Percentiles rank a stretch among this genome's conserved stretches.
Evolutionary conservation across 306 rosid species (phyloP).

Genomic region (Aeschynomene evenia): DNA sequence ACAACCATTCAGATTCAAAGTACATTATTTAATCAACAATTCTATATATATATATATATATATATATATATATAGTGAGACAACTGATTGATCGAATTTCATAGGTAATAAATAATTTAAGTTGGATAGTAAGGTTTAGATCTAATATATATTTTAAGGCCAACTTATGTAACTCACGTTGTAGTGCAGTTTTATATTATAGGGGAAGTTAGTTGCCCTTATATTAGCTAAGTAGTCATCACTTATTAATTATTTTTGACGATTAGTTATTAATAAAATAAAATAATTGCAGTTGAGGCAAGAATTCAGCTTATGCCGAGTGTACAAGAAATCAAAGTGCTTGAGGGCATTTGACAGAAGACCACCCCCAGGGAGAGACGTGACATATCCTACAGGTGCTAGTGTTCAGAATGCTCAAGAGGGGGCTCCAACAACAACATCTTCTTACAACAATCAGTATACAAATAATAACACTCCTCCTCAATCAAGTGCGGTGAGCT

Average conservation of each 20-base stretch:
- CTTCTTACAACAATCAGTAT: not conserved
- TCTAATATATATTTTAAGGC: not conserved
- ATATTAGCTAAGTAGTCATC: too few relatives aligned
- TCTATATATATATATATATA: too few relatives aligned
- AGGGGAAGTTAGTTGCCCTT: not conserved
- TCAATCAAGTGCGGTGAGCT: constrained; percentile 26
- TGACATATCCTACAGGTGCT: not conserved
- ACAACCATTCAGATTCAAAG: too few relatives aligned
- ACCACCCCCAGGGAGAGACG: constrained; percentile 40
- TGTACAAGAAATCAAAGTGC: constrained; percentile 80
- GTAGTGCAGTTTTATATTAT: not conserved
- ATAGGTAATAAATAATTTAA: not conserved
- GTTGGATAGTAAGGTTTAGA: not conserved
- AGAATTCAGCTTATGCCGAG: constrained; percentile 78
- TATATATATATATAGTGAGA: too few relatives aligned
- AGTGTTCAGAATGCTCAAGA: not conserved
- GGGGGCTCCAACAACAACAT: constrained; percentile 23
- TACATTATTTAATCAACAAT: not conserved
- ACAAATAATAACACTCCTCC: constrained; percentile 8
- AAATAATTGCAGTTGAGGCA: constrained; percentile 66
- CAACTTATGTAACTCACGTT: not conserved
- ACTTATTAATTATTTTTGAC: not conserved
- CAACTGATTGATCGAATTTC: not conserved
- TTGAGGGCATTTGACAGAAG: constrained; percentile 79
- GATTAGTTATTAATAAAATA: too few relatives aligned